Evolutionary conservation across 1,139 yeast species (phyloP), one percentile per base, ranked within the genome.

Genomic region (Saccharomycopsis hybrid): DNA sequence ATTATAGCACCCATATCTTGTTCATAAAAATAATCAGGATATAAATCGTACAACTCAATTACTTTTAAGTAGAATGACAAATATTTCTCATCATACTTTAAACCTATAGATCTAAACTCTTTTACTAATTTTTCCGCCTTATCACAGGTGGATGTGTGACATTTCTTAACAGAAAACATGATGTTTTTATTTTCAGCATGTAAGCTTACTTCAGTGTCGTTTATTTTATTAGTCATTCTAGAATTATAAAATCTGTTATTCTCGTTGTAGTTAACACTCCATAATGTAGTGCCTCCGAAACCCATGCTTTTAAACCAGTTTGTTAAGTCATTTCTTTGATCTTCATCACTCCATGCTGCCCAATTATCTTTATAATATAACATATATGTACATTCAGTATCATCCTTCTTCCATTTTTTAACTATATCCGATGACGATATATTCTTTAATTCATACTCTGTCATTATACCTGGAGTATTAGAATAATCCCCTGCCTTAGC

Each of bases 361-460:
- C 43, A 45, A 13, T 45, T 45, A 29, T 45, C 38, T 3, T 18
- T 45, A 45, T 45, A 45, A 32, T 40, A 45, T 38, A 45, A 31
- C 48, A 45, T 45, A 18, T 39, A 40, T 18, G 43, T 45, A 39
- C 43, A 45, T 30, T 45, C 18, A 3, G 43, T 24, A 33, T 8
- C 31, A 30, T 38, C 39, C 3, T 45, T 24, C 7, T 9, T 25
- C 48, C 48, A 45, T 3, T 36, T 31, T 39, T 38, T 31, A 7
- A 45, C 30, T 11, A 45, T 39, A 27, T 32, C 37, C 4, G 29
- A 18, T 8, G 38, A 18, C 31, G 38, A 28, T 5, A 45, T 11
- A 5, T 11, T 27, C 5, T 29, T 24, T 37, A 45, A 40, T 33
- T 45, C 48, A n/a, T 11, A 5, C 33, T 40, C 43, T 9, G 18